Evolutionary conservation across 2,329 filamentous ascomycete genomes (phyloP), one percentile per base, ranked within the genome.

Genomic region (Stachybotrys chartarum): DNA sequence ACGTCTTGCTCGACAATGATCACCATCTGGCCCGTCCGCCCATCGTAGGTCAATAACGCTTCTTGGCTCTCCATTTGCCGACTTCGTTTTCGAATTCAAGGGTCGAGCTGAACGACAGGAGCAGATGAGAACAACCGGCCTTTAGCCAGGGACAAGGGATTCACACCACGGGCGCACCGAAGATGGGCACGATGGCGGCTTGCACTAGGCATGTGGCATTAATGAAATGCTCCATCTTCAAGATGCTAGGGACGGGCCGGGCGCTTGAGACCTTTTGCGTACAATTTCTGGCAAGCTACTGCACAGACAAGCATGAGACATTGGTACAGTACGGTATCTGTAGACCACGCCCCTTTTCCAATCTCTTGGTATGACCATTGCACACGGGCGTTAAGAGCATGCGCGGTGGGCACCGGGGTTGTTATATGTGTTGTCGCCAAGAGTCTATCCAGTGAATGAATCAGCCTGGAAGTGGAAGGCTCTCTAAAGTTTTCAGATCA

Each of bases 181-280:
- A 10, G 35, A 42, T 5, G 35, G 35, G 3, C 35, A 14, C 24
- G 24, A 24, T 42, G 35, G 14, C 35, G 35, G 35, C 35, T 24
- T 42, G 35, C 35, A 42, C 35, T 42, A 42, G 35, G 35, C 14
- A 24, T 42, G 8, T 42, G 14, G 35, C 14, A 42, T 42, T 42
- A 10, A 10, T 42, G 10, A 42, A 42, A 42, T 42, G n/a, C 30
- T 17, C 11, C 49, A 51, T 51, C 16, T 32, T 24, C 12, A 54
- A 53, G 61, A 54, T 63, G 54, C 64, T 64, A 65, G 63, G 64
- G 64, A 64, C 64, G 64, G 64, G 52, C 63, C 64, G 64, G 61
- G 45, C 35, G 35, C 35, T 14, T 42, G 35, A 42, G 35, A 42
- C 8, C 35, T 10, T 42, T 42, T 14, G 35, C 10, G 10, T 14